These are phyloP conservation scores for Chloris gayana DNA, from an alignment of 176 grass and related monocot genomes.

Conservation along the genomic window DNA sequence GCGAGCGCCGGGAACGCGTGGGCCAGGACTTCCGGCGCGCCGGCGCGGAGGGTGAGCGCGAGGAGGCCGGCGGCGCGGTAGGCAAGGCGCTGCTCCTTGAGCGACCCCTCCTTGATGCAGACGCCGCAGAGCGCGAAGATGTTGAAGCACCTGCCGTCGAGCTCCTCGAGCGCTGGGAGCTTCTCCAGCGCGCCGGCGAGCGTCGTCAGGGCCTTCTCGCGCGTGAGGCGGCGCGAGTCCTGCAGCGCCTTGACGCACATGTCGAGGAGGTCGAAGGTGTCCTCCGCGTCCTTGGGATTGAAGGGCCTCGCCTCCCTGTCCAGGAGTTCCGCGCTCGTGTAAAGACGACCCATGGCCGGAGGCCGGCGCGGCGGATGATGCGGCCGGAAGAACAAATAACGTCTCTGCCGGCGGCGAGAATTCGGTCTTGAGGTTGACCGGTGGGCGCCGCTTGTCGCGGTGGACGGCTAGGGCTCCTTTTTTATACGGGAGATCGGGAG, in stretches of 20 bases:
- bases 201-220: slow-evolving; percentile 8
- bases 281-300: not conserved
- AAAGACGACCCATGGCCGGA: not conserved
- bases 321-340: not conserved
- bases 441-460: too few species aligned
- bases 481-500: too few species aligned
- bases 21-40: not conserved
- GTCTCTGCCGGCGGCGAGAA: not conserved
- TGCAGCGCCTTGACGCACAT: slow-evolving; percentile 21
- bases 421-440: too few species aligned
- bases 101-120: slow-evolving; percentile 18
- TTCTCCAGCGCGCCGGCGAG: slow-evolving; percentile 26
- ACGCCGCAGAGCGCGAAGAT: slow-evolving; percentile 23
- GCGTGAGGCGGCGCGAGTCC: not conserved
- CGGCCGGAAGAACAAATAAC: too few species aligned
- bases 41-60: slow-evolving; percentile 28
- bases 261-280: not conserved
- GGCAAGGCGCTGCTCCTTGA: slow-evolving; percentile 2
- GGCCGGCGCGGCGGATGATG: too few species aligned
- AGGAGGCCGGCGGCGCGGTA: slow-evolving; percentile 42
- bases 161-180: not conserved
- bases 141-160: not conserved
- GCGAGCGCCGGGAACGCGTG: not conserved
- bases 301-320: not conserved
- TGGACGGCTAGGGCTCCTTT: too few species aligned